A percentile compares a stretch with the other conserved stretches of the same genome.
Evolutionary conservation across 192 early-diverging fungal genomes (phyloP).

Genomic region (Entomortierella parvispora): DNA sequence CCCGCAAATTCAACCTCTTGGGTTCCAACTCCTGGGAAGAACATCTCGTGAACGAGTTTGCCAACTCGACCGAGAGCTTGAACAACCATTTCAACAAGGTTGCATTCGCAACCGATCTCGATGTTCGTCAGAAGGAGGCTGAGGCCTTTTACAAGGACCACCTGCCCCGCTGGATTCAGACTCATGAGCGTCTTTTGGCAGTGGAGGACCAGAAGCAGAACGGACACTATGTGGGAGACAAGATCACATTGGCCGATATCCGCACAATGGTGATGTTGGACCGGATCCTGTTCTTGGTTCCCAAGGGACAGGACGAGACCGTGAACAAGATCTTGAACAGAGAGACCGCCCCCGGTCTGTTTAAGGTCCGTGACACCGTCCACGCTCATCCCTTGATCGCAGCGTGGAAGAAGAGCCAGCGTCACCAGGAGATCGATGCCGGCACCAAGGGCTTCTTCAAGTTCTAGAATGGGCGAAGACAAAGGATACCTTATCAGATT

Average conservation of each 20-base stretch:
- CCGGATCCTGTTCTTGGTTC: constrained; percentile 12
- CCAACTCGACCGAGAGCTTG: constrained; percentile 2
- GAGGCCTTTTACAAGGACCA: constrained; percentile 1
- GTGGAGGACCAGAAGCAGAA: constrained; percentile 1
- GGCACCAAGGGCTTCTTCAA: too few species aligned
- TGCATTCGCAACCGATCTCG: neutral
- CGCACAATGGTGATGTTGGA: constrained; percentile 3
- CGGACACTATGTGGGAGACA: constrained; percentile 32
- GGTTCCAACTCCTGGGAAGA: constrained; percentile 16
- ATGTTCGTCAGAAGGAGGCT: neutral
- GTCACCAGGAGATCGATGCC: constrained; percentile 9
- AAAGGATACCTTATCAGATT: too few species aligned
- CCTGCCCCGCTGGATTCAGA: constrained; percentile 10
- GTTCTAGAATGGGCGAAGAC: too few species aligned
- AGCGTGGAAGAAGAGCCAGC: neutral
- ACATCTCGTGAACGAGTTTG: neutral
- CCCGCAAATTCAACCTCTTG: constrained; percentile 28
- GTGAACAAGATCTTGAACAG: constrained; percentile 4
- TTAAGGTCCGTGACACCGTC: constrained; percentile 15
- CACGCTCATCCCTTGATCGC: neutral
- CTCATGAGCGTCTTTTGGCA: constrained; percentile 8
- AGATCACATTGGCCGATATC: constrained; percentile 37
- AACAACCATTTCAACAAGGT: neutral
- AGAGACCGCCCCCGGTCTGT: constrained; percentile 17
- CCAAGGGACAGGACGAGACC: constrained; percentile 7